Evolutionary conservation across 768 basidiomycete species (phyloP), one percentile per base, ranked within the genome.

Genomic region (Sarcodon sp.): DNA sequence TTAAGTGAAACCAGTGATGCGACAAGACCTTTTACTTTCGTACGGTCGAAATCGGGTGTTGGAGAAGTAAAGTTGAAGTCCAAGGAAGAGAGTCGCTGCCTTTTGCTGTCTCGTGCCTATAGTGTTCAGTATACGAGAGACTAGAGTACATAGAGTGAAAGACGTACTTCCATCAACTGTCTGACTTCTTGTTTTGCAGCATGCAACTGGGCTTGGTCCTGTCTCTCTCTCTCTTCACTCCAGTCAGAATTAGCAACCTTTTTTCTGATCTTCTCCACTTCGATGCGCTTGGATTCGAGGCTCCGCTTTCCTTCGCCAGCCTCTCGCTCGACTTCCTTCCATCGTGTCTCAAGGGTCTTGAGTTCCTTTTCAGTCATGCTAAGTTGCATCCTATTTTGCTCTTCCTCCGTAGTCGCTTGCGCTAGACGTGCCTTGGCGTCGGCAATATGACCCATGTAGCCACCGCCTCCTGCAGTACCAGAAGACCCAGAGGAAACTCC

Each of bases 371-470:
- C 76, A 31, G 73, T 72, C 72, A 91, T 82, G 2, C 66, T 75
- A 35, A 96, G 75, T 61, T 84, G 82, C 39, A 83, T 70, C 41
- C 79, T 80, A 47, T 71, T 76, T 59, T 93, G 88, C 57, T 93
- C 83, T 54, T 88, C 87, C 55, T 92, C 91, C 0, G 92, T 83
- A 7, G 75, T 69, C 0, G 81, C 83, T 47, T 87, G 83, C 0
- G 90, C 80, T 0, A 84, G 65, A 3, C 79, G 77, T 1, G 77
- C 77, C 55, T 80, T 80, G 0, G 92, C 87, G 11, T 88, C 81
- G 0, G 92, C 87, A 37, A 99, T 76, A 61, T 97, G 93, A 15
- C 92, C 96, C 80, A 98, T 84, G 63, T 97, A 98, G 0, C 96
- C 96, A 2, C 39, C 39, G 2, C 92, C 90, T 7, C 86, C 82